These are phyloP conservation scores for Paraphaeosphaeria minitans DNA, from an alignment of 2,329 filamentous ascomycete species.

Conservation along the genomic window DNA sequence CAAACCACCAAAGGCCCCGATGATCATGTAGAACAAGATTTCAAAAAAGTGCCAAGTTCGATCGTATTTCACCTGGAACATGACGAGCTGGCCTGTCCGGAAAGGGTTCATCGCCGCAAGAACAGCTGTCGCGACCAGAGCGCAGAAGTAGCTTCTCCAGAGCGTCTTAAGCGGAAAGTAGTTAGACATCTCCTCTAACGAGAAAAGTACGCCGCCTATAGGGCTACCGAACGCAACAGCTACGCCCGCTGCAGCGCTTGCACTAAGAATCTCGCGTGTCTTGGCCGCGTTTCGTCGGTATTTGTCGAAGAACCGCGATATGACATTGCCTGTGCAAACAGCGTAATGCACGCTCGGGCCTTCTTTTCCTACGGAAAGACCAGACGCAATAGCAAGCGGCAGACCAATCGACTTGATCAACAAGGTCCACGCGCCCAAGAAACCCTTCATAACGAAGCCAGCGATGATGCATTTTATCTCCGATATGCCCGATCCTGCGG, in stretches of 20 bases:
- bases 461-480: conserved; percentile 99
- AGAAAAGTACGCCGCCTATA: conserved; percentile 95
- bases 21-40: conserved; percentile 85
- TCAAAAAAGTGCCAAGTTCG: conserved; percentile 98
- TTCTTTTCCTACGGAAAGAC: conserved; percentile 94
- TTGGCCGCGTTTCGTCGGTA: conserved; percentile 92
- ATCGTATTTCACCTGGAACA: conserved; percentile 98
- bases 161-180: conserved; percentile 97
- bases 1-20: conserved; percentile 90
- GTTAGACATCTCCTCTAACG: conserved; percentile 95
- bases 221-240: conserved; percentile 97
- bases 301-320: conserved; percentile 89
- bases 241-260: conserved; percentile 91
- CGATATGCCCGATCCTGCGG: conserved; percentile 93
- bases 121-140: conserved; percentile 90
- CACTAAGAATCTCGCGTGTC: conserved; percentile 91
- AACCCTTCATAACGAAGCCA: conserved; percentile 98
- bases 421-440: conserved; percentile 88
- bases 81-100: conserved; percentile 93
- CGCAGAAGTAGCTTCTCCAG: conserved; percentile 98
- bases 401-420: conserved; percentile 92
- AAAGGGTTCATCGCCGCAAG: conserved; percentile 97
- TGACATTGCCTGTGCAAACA: conserved; percentile 95
- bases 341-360: conserved; percentile 99
- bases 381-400: conserved; percentile 90